Evolutionary conservation across 1,284 basidiomycete species (phyloP), one percentile per base, ranked within the genome.

Genomic region (Sphaerobolus stellatus): DNA sequence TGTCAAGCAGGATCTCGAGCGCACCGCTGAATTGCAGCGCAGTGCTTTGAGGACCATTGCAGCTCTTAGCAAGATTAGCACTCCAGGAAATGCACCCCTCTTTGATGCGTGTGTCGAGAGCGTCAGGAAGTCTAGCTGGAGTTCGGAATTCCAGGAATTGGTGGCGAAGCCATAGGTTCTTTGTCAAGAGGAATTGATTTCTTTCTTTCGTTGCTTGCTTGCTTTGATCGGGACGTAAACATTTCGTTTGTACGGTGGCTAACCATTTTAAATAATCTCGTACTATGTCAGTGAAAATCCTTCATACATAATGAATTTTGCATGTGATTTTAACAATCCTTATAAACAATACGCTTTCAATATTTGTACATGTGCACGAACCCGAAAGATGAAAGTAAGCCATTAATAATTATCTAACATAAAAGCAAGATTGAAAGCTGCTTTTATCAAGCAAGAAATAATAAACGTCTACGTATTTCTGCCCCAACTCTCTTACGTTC

Each of bases 1-100:
- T 0, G 94, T 98, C 58, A 98, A 98, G 74, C 96, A 98, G 72
- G 96, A 99, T 64, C 73, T 98, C 48, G 96, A 99, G 73, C 86
- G 95, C 30, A 90, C 93, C 2, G 89, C 89, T 24, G 95, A 98
- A 71, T 77, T 97, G 62, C 93, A 97, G 73, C 77, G 90, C 56
- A 92, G 91, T 64, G 90, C 92, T 9, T 77, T 96, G 61, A 78
- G 94, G 31, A 92, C 93, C 4, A 82, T 93, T 38, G 88, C 87
- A 22, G 92, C 92, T n/a, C 75, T 97, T 54, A 88, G 86, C 71
- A 89, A 84, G 71, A 80, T 88, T 44, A 67, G 70, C 27, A 77
- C 78, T 14, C 70, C 80, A 13, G 69, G 66, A 31, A 64, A 62
- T 5, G 54, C 68, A 0, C 83, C 84, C 7, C 80, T 78, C 58